Conservation (phyloP, 148 eudicot species). For the Cornus controversa region DNA sequence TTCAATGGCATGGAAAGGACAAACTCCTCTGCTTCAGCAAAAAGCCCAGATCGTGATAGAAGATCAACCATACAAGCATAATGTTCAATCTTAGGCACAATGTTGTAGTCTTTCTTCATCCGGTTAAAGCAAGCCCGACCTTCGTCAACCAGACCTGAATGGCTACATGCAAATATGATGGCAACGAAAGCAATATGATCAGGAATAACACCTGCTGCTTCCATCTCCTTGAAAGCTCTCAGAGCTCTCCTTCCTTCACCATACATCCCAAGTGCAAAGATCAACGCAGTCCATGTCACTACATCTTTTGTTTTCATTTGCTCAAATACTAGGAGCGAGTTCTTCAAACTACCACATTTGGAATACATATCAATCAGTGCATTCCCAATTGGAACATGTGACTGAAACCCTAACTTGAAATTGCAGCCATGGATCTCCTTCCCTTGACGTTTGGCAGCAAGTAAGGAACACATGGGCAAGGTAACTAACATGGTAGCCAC, state of each 20-base stretch:
- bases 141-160: conserved; percentile 47
- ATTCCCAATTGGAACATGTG: conserved; percentile 28
- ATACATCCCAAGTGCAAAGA: conserved; percentile 38
- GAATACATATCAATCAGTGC: conserved; percentile 50
- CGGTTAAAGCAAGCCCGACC: conserved; percentile 31
- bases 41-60: conserved; percentile 35
- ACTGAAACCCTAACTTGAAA: conserved; percentile 28
- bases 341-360: conserved; percentile 33
- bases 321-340: conserved; percentile 28
- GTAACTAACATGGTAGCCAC: conserved; percentile 33
- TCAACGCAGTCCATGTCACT: conserved; percentile 40
- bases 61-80: conserved; percentile 56
- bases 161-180: conserved; percentile 50
- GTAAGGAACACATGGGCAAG: conserved; percentile 36
- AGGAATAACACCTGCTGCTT: conserved; percentile 34
- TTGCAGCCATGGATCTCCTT: conserved; percentile 40
- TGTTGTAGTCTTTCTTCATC: conserved; percentile 36
- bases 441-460: conserved; percentile 39
- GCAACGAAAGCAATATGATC: conserved; percentile 43
- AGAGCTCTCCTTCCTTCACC: conserved; percentile 48
- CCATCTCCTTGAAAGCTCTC: conserved; percentile 39
- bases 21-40: conserved; percentile 42
- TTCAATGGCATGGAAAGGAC: conserved; percentile 40
- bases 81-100: conserved; percentile 42
- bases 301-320: conserved; percentile 34